These are phyloP conservation scores for Chenopodium berlandieri DNA, from an alignment of 148 eudicot genomes.

Conservation along the genomic window DNA sequence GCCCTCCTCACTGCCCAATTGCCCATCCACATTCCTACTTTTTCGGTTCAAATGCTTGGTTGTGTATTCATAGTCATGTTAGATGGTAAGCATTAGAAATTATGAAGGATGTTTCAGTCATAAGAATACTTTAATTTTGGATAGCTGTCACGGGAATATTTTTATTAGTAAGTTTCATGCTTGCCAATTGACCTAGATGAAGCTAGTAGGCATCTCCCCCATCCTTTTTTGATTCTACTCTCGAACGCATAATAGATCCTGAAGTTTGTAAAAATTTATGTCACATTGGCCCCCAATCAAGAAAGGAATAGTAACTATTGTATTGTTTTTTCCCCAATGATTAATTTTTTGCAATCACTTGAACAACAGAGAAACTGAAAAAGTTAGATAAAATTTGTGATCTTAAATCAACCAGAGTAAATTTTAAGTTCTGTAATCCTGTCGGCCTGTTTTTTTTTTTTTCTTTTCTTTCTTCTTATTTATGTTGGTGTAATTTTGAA, in stretches of 20 bases:
- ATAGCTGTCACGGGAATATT: background rate
- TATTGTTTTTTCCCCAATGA: no score
- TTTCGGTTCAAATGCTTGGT: background rate
- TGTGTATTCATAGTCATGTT: background rate
- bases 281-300: background rate
- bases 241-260: background rate
- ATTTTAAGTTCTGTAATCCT: background rate
- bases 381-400: no score
- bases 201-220: background rate
- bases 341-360: background rate
- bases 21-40: background rate
- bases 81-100: background rate
- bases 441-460: background rate
- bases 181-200: background rate
- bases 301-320: no score
- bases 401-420: no score
- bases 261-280: background rate
- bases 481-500: background rate
- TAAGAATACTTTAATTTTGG: background rate
- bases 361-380: background rate
- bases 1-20: background rate
- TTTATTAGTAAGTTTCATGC: background rate
- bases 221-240: background rate
- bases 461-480: background rate
- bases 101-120: background rate